These are phyloP conservation scores for Suillus lakei DNA, from an alignment of 768 basidiomycete species.

Conservation along the genomic window DNA sequence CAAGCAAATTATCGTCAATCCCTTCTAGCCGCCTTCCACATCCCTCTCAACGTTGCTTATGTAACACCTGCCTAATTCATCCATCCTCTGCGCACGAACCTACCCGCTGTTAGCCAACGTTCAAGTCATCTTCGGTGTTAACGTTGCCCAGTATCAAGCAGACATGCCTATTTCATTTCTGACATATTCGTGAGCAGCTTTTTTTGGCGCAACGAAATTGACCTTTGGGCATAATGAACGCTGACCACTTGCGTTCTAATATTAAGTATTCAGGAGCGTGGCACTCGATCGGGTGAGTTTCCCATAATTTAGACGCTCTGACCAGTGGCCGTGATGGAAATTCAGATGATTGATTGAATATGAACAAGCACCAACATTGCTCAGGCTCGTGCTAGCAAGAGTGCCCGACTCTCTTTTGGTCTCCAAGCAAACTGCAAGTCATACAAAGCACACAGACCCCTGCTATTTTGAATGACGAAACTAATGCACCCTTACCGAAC, in stretches of 20 bases:
- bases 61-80: neutral
- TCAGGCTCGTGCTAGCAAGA: neutral
- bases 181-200: neutral
- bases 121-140: neutral
- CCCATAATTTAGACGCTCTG: neutral
- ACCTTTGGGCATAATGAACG: neutral
- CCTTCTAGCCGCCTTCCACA: slow-evolving; percentile 2
- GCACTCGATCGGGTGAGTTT: neutral
- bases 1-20: slow-evolving; percentile 9
- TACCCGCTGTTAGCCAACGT: neutral
- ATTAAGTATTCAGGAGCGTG: neutral
- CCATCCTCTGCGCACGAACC: slow-evolving; percentile 3
- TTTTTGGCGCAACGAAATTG: neutral
- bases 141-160: neutral
- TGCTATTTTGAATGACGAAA: neutral
- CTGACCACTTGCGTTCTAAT: neutral
- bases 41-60: slow-evolving; percentile 7
- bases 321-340: neutral
- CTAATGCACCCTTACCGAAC: neutral
- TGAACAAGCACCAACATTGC: neutral
- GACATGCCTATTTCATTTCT: neutral
- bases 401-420: neutral
- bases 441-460: neutral
- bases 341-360: neutral
- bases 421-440: neutral